Base-by-base conservation (phyloP, 495 filamentous ascomycete genomes). In the Ascodesmis nigricans region DNA sequence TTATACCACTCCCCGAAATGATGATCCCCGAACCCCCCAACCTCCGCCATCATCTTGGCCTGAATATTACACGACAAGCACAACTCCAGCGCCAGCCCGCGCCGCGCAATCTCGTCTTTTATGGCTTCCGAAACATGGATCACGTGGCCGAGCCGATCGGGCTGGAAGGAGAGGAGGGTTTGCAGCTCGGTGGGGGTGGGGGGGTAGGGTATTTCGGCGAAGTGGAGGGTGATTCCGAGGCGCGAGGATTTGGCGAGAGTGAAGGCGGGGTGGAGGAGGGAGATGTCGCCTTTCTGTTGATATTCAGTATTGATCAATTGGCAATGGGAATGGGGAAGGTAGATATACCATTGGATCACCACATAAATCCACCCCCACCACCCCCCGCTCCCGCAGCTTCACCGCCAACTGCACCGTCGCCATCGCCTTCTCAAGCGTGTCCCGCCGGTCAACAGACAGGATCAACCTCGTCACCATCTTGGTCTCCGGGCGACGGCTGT, bases 41-140 rank as follows among this genome's bases (percentile, higher is more conserved):
- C 30, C 10, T 20, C n/a, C 0, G 45, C 41, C 35, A 73, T 70
- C 67, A 90, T 66, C 43, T 69, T 67, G 2, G 74, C 73, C 44
- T 74, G 66, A 10, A 87, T 75, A 53, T 87, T 84, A 52, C 78
- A 84, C 31, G 68, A 75, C 42, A 87, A 55, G 34, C 78, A 84
- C 29, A 90, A 42, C 54, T 91, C 80, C 16, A 91, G 44, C 3
- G 72, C 73, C 9, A 82, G 44, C 5, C 52, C 46, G 13, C 60
- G 58, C 22, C 44, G 42, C 4, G 54, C 46, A 39, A 84, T 74
- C 46, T 66, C 60, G 28, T 53, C 36, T 41, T 64, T 67, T 11
- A 75, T 47, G 14, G 49, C 43, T 6, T 68, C 66, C 0, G 65
- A 60, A 1, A 81, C 67, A 49, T 81, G 66, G 33, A 84, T 76